Evolutionary conservation across 2,329 filamentous ascomycete genomes (phyloP), one percentile per base, ranked within the genome.

Genomic region (Claviceps monticola): DNA sequence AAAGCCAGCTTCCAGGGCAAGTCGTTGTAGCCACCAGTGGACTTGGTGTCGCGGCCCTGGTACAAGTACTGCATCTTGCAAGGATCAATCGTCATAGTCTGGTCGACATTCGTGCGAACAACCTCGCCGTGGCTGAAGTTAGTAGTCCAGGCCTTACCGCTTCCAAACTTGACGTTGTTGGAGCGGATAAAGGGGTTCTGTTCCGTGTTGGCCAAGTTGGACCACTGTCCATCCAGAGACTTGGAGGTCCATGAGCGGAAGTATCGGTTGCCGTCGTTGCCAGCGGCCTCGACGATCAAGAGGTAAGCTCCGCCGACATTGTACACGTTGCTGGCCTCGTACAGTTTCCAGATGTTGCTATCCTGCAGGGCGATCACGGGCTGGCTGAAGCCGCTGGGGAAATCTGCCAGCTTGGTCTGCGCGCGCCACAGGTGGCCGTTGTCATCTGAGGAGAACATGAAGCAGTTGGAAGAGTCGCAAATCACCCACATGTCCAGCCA

Each of bases 251-350:
- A 84, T 1, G 79, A 83, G 53, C 81, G 79, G 74, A 84, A 84
- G 65, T 77, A 85, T 2, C 82, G 73, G 1, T 9, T 14, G 11
- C 80, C 80, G 36, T 71, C 65, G 11, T 13, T 39, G 1, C 81
- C 80, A 44, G 78, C 75, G 0, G 78, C 70, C 63, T 85, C 82
- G 37, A 84, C 79, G n/a, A 84, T 74, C 78, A 84, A 83, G 52
- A 84, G 74, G 64, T 84, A 84, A 56, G 74, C 68, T 29, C 75
- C 76, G 36, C 71, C 46, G 53, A 84, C 59, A 2, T 72, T 81
- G 67, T 84, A 85, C 45, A 85, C 81, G 58, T 84, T 75, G 0
- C 83, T 79, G 0, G 80, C 80, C 60, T 85, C 82, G 62, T 84
- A 84, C 1, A 84, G 69, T 60, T 80, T 78, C 5, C 5, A 37